Conservation (phyloP, 2,329 filamentous ascomycete species). For the Ceratocystis albifundus region DNA sequence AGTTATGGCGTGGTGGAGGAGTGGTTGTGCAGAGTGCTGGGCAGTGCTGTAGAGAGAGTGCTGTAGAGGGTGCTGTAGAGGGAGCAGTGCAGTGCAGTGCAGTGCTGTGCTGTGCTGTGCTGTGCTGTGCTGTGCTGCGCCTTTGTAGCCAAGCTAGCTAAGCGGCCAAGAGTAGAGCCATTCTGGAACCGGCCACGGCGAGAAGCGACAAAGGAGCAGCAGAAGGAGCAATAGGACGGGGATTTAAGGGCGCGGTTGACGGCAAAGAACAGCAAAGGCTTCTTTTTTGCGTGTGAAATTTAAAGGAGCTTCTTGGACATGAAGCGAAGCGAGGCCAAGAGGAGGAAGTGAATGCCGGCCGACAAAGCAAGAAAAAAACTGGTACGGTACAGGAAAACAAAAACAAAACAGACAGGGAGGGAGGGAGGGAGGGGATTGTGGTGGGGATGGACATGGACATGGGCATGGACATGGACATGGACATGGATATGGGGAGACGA, state of each 20-base stretch:
- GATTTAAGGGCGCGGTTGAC: neutral
- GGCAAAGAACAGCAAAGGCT: neutral
- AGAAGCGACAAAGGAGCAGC: constrained; percentile 6
- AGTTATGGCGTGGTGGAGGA: neutral
- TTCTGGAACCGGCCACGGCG: constrained; percentile 18
- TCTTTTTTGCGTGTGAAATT: neutral
- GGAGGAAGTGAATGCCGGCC: neutral
- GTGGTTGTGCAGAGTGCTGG: too few relatives aligned
- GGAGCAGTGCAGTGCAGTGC: neutral
- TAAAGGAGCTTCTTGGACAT: neutral
- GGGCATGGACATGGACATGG: too few relatives aligned
- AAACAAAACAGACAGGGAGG: constrained; percentile 23
- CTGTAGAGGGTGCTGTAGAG: too few relatives aligned
- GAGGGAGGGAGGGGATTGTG: too few relatives aligned
- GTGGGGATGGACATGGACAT: too few relatives aligned
- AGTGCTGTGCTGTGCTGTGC: neutral
- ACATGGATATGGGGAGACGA: neutral
- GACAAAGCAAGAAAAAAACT: neutral
- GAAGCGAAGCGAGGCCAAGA: neutral
- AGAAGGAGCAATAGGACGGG: neutral
- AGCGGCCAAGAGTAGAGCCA: neutral
- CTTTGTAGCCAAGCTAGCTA: constrained; percentile 1
- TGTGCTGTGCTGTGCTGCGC: neutral
- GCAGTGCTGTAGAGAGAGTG: too few relatives aligned
- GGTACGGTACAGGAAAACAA: neutral